Base-by-base conservation (phyloP, 192 early-diverging fungal genomes). In the Podila horticola region DNA sequence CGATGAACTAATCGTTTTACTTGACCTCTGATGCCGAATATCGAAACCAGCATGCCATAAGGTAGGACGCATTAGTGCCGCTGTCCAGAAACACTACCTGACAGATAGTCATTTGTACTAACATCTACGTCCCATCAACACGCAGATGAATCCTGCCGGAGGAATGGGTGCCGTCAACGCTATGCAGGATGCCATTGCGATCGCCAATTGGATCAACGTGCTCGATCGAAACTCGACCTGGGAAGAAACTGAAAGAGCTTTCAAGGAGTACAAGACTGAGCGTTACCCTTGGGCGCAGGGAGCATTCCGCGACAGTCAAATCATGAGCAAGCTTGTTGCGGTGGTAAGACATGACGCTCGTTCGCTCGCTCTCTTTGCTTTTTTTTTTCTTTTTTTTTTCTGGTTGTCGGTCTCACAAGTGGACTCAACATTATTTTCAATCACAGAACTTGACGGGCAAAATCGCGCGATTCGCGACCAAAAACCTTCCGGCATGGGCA, bases 291-390 rank as follows among this genome's bases (percentile, higher is more conserved):
- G 52, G 52, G 52, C 22, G n/a, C n/a, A 6, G 2, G 15, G 52
- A 10, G 52, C 52, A 10, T 55, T 9, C 10, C 52, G 52, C 19
- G 52, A 55, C 52, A 55, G 52, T 17, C 17, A 55, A 24, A 55
- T 55, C n/a, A 55, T 55, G 52, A 55, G 52, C 52, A 55, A 55
- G n/a, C 52, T 55, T 8, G 52, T 55, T 24, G 52, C 52, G 9
- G 52, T 55, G 19, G 52, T 55, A 55, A 22, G 52, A 41, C 13
- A 13, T 6, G 3, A 41, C 6, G 41, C 41, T 1, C 3, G 2
- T 7, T 38, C 36, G 4, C 10, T 6, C 10, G 2, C 10, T 6
- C 10, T 38, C 36, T 38, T 11, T 38, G 0, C 8, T 10, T 38
- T 38, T 6, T 10, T 38, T 10, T 6, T 10, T 38, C 36, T 38